Percentiles rank a stretch among this genome's conserved stretches.
Conservation (phyloP, 371 early-diverging fungal genomes). For the Mortierella sp. region DNA sequence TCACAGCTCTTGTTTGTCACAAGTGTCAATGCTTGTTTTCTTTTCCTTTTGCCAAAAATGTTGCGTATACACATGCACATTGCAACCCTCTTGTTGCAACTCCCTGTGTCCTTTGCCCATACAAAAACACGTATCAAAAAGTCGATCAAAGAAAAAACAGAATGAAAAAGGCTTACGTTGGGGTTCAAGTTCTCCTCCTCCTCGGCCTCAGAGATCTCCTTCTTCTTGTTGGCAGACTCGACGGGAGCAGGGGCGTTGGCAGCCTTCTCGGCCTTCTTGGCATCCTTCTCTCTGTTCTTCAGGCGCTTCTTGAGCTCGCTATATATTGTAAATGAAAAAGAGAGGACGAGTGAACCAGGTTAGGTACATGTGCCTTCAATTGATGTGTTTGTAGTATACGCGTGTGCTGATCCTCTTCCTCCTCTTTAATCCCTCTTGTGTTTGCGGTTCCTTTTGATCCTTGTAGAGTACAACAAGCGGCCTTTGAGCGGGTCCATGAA, state of each 20-base stretch:
- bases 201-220: conserved; percentile 75
- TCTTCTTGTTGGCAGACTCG: conserved; percentile 60
- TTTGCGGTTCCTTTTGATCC: neutral
- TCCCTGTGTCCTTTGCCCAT: neutral
- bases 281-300: conserved; percentile 92
- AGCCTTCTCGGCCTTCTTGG: conserved; percentile 80
- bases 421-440: neutral
- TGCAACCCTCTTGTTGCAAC: neutral
- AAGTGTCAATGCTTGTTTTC: neutral
- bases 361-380: neutral
- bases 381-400: neutral
- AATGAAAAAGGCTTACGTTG: conserved; percentile 68
- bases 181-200: conserved; percentile 90
- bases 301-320: conserved; percentile 95
- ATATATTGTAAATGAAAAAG: neutral
- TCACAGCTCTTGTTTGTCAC: neutral
- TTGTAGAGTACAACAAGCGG: neutral
- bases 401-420: neutral
- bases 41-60: neutral
- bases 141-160: neutral
- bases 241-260: conserved; percentile 72
- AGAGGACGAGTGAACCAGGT: neutral
- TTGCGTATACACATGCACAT: no score
- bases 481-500: neutral
- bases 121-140: neutral